A percentile compares a stretch with the other conserved stretches of the same genome.
Conservation (phyloP, 2,329 filamentous ascomycete genomes). For the Chaetomium globosum region DNA sequence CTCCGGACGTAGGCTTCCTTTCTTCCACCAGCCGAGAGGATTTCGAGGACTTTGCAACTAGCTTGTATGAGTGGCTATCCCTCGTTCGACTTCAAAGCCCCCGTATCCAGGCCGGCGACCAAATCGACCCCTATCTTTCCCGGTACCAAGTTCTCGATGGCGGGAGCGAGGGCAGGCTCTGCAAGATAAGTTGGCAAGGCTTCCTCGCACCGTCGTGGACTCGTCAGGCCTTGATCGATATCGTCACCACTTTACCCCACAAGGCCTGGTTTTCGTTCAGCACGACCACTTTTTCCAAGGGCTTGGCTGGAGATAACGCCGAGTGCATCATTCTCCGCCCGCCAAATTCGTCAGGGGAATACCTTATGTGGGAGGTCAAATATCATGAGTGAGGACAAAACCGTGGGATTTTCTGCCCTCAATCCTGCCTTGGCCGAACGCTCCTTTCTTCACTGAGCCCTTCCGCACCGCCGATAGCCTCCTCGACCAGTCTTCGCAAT, state of each 20-base stretch:
- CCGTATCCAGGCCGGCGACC: constrained; percentile 59
- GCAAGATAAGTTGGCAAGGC: constrained; percentile 61
- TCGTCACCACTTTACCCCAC: constrained; percentile 49
- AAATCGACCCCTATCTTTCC: constrained; percentile 69
- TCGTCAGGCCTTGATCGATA: constrained; percentile 51
- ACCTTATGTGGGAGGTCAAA: constrained; percentile 63
- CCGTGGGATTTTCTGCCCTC: constrained; percentile 35
- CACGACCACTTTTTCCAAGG: constrained; percentile 55
- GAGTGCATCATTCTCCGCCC: constrained; percentile 60
- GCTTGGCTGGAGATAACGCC: constrained; percentile 48
- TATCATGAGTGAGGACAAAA: constrained; percentile 50
- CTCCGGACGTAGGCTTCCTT: constrained; percentile 36
- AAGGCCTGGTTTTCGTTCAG: constrained; percentile 60
- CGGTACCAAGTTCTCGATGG: constrained; percentile 63
- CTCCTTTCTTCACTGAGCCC: constrained; percentile 65
- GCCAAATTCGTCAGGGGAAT: constrained; percentile 54
- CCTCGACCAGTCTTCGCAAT: constrained; percentile 75
- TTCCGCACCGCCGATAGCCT: constrained; percentile 69
- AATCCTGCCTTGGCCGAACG: constrained; percentile 64
- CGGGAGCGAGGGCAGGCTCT: constrained; percentile 43
- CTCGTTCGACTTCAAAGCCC: constrained; percentile 67
- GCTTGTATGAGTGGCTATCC: constrained; percentile 74
- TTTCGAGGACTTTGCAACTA: constrained; percentile 64
- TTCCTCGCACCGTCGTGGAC: constrained; percentile 59
- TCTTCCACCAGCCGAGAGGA: constrained; percentile 50